phyloP scores from a whole-genome alignment of 2,329 filamentous ascomycete species.

The Alternaria gansuensis region DNA sequence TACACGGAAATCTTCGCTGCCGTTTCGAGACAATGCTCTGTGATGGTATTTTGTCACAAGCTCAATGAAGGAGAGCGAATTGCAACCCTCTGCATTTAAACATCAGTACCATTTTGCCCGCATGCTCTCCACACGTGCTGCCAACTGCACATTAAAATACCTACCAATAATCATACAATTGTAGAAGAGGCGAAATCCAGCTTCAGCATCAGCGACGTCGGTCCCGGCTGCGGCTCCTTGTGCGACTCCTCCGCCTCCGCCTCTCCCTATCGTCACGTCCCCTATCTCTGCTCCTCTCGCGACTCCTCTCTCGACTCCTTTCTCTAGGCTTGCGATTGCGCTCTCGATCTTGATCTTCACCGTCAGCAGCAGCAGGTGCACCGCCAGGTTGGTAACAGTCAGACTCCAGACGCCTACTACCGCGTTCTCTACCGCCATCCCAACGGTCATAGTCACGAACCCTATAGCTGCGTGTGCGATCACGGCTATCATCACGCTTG shows the following conservation, averaged over 20 bases:
- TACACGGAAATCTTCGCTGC: too few relatives aligned
- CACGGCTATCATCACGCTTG: slow-evolving; percentile 50
- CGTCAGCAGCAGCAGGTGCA: slow-evolving; percentile 9
- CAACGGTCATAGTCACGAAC: slow-evolving; percentile 55
- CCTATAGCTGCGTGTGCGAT: slow-evolving; percentile 49
- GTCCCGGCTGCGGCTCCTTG: slow-evolving; percentile 31
- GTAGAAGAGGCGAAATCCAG: background rate
- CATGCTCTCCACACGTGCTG: too few relatives aligned
- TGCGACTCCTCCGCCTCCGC: slow-evolving; percentile 31
- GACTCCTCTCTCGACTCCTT: slow-evolving; percentile 27
- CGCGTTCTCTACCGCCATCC: slow-evolving; percentile 37
- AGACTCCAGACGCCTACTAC: slow-evolving; percentile 39
- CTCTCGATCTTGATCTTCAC: slow-evolving; percentile 30
- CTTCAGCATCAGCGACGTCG: slow-evolving; percentile 22
- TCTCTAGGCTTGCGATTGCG: slow-evolving; percentile 41
- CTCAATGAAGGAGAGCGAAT: background rate
- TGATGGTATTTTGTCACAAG: too few relatives aligned
- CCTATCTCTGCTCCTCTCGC: slow-evolving; percentile 21
- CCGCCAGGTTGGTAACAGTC: slow-evolving; percentile 46
- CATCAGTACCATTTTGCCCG: background rate
- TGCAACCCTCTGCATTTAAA: background rate
- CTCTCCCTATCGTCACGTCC: slow-evolving; percentile 28
- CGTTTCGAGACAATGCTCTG: too few relatives aligned
- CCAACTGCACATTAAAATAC: background rate
- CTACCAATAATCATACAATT: slow-evolving; percentile 18